Evolutionary conservation across 192 early-diverging fungal species (phyloP), one percentile per base, ranked within the genome.

Genomic region (Ramicandelaber brevisporus): DNA sequence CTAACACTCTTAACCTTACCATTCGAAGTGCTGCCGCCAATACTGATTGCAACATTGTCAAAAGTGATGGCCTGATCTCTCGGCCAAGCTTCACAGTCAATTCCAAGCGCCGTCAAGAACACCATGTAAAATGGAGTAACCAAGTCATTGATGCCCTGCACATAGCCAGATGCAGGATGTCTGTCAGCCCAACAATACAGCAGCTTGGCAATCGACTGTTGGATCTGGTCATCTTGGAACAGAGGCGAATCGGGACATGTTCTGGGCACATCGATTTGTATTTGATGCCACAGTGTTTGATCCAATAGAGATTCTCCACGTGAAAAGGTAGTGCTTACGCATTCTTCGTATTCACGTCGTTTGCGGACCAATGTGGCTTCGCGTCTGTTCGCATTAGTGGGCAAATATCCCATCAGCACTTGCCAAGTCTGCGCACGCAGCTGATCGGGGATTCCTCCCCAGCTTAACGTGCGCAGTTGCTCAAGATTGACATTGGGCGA

Each of bases 111-210:
- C 31, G 67, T 57, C 6, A 95, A 38, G 37, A 88, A 98, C 21
- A 98, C 93, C 30, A 71, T 69, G 44, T 79, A 88, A 36, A 98
- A 93, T 10, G 93, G 89, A 17, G 84, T 90, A 6, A 87, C 78
- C 15, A 98, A 55, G 41, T 98, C 93, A 53, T 98, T 95, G 40
- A 98, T 98, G 1, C 93, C 93, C 37, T 98, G 93, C 6, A 98
- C 93, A 49, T 95, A 98, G 27, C 87, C 88, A 50, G 73, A 78
- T n/a, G 93, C 93, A 4, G 93, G 93, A 34, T 98, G 93, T 14
- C 93, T 60, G 8, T 84, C 87, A 0, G 93, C 83, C 93, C 93
- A 98, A 36, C 76, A 73, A 38, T 98, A 98, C 2, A 98, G 61
- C 15, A 93, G 68, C 8, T 86, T 67, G 50, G 85, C 88, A 6